A percentile compares a stretch with the other conserved stretches of the same genome.
These are phyloP conservation scores for Emmonsia crescens DNA, from an alignment of 2,329 filamentous ascomycete genomes.

Conservation along the genomic window DNA sequence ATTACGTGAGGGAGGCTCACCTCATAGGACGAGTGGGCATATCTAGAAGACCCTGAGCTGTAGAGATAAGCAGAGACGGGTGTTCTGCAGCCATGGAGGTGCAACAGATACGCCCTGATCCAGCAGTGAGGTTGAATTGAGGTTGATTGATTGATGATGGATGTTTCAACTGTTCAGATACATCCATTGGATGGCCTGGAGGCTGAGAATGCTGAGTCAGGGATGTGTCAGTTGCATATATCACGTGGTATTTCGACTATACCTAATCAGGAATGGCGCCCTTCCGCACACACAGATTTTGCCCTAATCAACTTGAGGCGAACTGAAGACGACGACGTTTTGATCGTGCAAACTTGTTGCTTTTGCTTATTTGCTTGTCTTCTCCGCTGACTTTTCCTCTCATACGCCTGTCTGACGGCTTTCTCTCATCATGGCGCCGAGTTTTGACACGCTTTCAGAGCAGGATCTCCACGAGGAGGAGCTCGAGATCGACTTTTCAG, in stretches of 20 bases:
- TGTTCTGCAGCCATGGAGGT: background rate
- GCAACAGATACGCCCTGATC: background rate
- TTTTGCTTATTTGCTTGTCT: background rate
- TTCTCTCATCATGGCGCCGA: slow-evolving; percentile 70
- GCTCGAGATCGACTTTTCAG: slow-evolving; percentile 85
- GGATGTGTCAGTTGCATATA: background rate
- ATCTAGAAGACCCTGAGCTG: background rate
- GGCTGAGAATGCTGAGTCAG: background rate
- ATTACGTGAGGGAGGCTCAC: background rate
- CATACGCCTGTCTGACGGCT: background rate
- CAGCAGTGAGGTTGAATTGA: background rate
- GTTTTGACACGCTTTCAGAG: slow-evolving; percentile 85
- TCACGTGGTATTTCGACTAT: background rate
- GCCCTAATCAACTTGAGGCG: slow-evolving; percentile 12
- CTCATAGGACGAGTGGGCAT: background rate
- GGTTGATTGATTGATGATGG: background rate
- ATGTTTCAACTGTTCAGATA: background rate
- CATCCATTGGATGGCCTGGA: background rate
- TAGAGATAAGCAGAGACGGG: background rate
- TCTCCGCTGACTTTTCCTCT: background rate
- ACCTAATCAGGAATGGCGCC: background rate
- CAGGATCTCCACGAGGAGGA: slow-evolving; percentile 86
- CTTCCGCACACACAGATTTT: slow-evolving; percentile 13
- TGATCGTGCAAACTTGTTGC: slow-evolving; percentile 1
- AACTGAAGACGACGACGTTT: background rate